Evolutionary conservation across 139 green algal genomes (phyloP).

Genomic region (Closterium sp.): DNA sequence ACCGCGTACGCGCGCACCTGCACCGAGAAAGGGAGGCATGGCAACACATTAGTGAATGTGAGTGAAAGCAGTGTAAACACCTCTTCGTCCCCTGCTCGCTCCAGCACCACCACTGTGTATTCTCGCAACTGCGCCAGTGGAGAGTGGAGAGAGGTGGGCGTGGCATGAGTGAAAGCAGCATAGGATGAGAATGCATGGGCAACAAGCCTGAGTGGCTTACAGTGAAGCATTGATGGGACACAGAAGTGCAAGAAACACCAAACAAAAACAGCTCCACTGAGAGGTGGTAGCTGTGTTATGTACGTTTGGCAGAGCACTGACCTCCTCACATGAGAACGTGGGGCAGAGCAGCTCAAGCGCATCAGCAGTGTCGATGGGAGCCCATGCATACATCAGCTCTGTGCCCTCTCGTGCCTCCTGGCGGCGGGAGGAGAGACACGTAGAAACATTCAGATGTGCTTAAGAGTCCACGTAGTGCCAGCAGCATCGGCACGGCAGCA

Average conservation of each 20-base stretch:
- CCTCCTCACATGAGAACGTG: slow-evolving; percentile 66
- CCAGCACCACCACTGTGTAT: too few species aligned
- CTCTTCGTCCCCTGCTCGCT: too few species aligned
- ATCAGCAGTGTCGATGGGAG: slow-evolving; percentile 77
- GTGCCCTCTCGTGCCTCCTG: slow-evolving; percentile 62
- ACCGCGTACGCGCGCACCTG: slow-evolving; percentile 75
- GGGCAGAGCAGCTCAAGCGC: slow-evolving; percentile 92
- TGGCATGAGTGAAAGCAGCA: too few species aligned
- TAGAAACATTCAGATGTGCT: neutral
- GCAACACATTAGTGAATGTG: too few species aligned
- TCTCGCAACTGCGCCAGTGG: too few species aligned
- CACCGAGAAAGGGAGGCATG: neutral
- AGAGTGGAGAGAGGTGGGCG: too few species aligned
- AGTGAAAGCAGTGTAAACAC: too few species aligned
- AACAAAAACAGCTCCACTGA: too few species aligned
- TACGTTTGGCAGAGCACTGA: neutral
- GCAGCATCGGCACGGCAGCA: neutral
- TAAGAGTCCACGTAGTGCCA: neutral
- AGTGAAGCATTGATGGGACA: too few species aligned
- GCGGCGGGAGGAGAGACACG: neutral
- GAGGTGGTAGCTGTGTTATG: neutral
- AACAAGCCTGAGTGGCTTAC: too few species aligned
- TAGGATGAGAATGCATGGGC: neutral
- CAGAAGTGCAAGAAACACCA: too few species aligned
- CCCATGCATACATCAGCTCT: slow-evolving; percentile 85